A percentile compares a stretch with the other conserved stretches of the same genome.
phyloP scores from a whole-genome alignment of 129 eudicot species.

The Artemisia annua region DNA sequence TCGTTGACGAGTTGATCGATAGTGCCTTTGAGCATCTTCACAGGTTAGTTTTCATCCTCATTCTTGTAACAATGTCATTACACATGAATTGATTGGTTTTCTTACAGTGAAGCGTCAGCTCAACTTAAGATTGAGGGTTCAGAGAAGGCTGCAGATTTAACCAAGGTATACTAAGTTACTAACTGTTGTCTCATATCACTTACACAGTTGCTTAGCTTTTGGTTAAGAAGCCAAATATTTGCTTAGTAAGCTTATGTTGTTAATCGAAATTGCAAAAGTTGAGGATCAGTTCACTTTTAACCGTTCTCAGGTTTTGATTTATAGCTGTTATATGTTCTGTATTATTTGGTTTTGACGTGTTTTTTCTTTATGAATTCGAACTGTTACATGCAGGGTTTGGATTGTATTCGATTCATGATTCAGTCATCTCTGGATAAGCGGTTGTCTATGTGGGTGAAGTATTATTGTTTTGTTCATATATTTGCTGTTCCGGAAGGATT shows the following conservation, averaged over 20 bases:
- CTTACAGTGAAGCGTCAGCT: constrained; percentile 58
- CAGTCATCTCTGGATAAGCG: constrained; percentile 53
- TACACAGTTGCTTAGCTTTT: not conserved
- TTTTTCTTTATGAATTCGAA: not conserved
- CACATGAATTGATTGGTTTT: not conserved
- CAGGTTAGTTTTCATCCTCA: constrained; percentile 39
- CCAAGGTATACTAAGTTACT: constrained; percentile 40
- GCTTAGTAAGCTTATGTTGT: no score
- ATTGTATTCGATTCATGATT: constrained; percentile 39
- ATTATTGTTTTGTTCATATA: constrained; percentile 52
- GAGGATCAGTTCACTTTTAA: no score
- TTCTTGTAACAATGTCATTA: not conserved
- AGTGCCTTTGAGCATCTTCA: constrained; percentile 66
- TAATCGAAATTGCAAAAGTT: no score
- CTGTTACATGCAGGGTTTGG: constrained; percentile 53
- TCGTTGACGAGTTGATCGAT: constrained; percentile 64
- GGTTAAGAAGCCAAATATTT: no score
- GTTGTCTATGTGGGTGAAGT: constrained; percentile 75
- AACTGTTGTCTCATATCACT: not conserved
- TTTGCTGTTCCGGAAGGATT: constrained; percentile 75
- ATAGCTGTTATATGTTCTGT: constrained; percentile 16
- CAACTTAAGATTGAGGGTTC: constrained; percentile 61
- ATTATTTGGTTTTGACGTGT: not conserved
- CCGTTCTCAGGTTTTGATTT: not conserved
- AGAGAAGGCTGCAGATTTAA: constrained; percentile 52